Evolutionary conservation across 2,329 filamentous ascomycete genomes (phyloP).

Genomic region (Ophiocordyceps polyrhachis-furcata): DNA sequence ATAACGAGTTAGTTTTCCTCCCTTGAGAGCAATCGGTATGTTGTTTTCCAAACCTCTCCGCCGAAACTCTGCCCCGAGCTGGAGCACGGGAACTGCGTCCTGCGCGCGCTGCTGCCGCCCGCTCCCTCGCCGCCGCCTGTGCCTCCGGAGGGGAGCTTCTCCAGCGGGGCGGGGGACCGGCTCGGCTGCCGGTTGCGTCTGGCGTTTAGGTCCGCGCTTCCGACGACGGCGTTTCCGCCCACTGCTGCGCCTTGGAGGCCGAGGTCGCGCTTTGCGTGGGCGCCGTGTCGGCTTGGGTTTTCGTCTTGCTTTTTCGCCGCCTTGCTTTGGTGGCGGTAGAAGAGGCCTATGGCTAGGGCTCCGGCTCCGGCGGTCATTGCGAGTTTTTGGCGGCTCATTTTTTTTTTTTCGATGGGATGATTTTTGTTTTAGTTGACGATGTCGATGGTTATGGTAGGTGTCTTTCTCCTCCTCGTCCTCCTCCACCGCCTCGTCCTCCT

Average conservation of each 20-base stretch:
- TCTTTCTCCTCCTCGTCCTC: neutral
- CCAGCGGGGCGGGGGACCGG: slow-evolving; percentile 8
- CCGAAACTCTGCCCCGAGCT: neutral
- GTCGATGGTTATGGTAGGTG: neutral
- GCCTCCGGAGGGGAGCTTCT: slow-evolving; percentile 15
- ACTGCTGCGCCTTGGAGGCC: slow-evolving; percentile 14
- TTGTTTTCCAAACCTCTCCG: too few relatives aligned
- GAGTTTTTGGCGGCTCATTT: slow-evolving; percentile 1
- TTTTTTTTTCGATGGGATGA: too few relatives aligned
- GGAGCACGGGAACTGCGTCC: slow-evolving; percentile 8
- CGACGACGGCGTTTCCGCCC: slow-evolving; percentile 12
- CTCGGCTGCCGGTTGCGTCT: slow-evolving; percentile 3
- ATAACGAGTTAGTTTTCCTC: too few relatives aligned
- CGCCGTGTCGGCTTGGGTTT: neutral
- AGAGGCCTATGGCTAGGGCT: neutral
- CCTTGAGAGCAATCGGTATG: too few relatives aligned
- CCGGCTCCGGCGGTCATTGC: slow-evolving; percentile 1
- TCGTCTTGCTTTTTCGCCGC: neutral
- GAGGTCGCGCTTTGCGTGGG: slow-evolving; percentile 13
- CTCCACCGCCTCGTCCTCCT: too few relatives aligned
- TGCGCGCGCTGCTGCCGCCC: slow-evolving; percentile 11
- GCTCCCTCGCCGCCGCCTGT: slow-evolving; percentile 14
- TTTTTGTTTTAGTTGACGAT: too few relatives aligned
- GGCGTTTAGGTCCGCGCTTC: slow-evolving; percentile 10
- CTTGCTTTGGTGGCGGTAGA: neutral